A percentile compares a stretch with the other conserved stretches of the same genome.
phyloP scores from a whole-genome alignment of 805 yeast species.

The Komagataella phaffii region DNA sequence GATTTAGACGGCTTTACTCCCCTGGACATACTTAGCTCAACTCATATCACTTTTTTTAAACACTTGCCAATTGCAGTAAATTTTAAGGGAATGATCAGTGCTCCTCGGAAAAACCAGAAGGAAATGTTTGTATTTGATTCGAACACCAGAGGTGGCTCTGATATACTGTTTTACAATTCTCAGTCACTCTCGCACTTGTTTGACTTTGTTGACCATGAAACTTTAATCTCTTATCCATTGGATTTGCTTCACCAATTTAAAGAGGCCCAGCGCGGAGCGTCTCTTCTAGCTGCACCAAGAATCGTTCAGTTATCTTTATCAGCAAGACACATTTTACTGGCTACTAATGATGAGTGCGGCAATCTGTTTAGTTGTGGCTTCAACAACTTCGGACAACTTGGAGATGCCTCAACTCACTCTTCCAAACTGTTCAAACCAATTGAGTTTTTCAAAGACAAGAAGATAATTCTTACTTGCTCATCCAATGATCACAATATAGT shows the following conservation, averaged over 20 bases:
- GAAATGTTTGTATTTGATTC: neutral
- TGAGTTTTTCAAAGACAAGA: neutral
- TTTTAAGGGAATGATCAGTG: neutral
- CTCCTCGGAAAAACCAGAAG: neutral
- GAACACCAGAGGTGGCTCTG: conserved; percentile 36
- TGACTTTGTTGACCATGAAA: neutral
- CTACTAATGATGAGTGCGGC: neutral
- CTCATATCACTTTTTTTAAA: neutral
- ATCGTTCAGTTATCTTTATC: neutral
- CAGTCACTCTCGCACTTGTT: neutral
- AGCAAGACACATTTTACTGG: neutral
- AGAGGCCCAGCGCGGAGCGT: neutral
- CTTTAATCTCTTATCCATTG: neutral
- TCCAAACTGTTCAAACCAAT: neutral
- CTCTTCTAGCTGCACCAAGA: neutral
- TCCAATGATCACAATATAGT: neutral
- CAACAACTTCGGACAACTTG: neutral
- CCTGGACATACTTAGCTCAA: conserved; percentile 37
- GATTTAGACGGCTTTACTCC: conserved; percentile 70
- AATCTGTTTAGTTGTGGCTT: neutral
- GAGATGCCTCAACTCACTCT: neutral
- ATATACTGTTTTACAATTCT: conserved; percentile 43
- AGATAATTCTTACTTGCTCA: neutral
- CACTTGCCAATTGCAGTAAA: neutral
- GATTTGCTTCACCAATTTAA: neutral